Conservation (phyloP, 768 basidiomycete genomes). For the Kwoniella newhampshirensis region DNA sequence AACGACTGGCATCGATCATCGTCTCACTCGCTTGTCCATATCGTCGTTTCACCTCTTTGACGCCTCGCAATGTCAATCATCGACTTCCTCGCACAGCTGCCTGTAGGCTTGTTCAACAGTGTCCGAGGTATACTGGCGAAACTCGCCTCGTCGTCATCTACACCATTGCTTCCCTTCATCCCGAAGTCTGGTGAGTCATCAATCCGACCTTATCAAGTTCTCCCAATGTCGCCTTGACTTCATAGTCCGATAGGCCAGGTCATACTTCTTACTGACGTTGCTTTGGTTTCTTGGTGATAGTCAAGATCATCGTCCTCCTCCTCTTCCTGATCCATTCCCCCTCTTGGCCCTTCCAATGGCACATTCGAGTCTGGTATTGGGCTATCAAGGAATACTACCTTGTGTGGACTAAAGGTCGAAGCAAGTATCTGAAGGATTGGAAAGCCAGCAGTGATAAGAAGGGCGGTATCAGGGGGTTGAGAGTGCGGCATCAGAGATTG, state of each 20-base stretch:
- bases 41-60: too few species aligned
- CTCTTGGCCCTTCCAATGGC: slow-evolving; percentile 47
- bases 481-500: slow-evolving; percentile 24
- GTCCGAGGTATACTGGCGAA: slow-evolving; percentile 12
- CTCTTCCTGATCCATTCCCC: slow-evolving; percentile 41
- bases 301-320: slow-evolving; percentile 41
- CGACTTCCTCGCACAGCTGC: slow-evolving; percentile 11
- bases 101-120: slow-evolving; percentile 4
- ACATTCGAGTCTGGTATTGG: slow-evolving; percentile 38
- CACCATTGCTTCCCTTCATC: slow-evolving; percentile 24
- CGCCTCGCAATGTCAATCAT: background rate
- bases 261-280: background rate
- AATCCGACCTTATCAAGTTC: background rate
- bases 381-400: slow-evolving; percentile 34
- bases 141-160: slow-evolving; percentile 11
- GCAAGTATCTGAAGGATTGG: slow-evolving; percentile 38
- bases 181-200: slow-evolving; percentile 24
- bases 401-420: slow-evolving; percentile 31
- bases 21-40: background rate
- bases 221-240: too few species aligned
- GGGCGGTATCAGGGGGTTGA: slow-evolving; percentile 29
- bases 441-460: slow-evolving; percentile 9
- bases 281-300: slow-evolving; percentile 13
- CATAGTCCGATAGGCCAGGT: background rate
- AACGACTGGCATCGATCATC: too few species aligned